Base-by-base conservation (phyloP, 441 rosid genomes). In the Pelargonium myrrhifolium region DNA sequence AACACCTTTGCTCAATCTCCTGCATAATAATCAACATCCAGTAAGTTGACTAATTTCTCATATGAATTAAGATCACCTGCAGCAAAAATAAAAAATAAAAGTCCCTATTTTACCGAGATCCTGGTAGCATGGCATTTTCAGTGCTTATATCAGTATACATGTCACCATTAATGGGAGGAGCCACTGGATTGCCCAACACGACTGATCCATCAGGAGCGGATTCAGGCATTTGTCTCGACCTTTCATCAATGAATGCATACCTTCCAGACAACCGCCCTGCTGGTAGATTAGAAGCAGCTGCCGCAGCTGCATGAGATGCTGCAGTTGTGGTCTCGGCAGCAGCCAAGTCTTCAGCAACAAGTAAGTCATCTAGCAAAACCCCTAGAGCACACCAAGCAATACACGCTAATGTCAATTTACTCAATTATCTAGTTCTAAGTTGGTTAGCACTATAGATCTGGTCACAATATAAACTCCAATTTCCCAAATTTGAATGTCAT, bases 301-400 rank as follows among this genome's bases (percentile, higher is more conserved):
- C 93, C 1, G 85, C 96, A 59, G 92, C 97, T 2, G 96, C 96
- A 78, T 86, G 96, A 65, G 97, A 91, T 66, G 96, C 97, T 72
- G 97, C 92, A 67, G 78, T 66, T 45, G 97, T 89, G 47, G 96
- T 88, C 76, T 91, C 99, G 18, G 96, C 97, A 60, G 97, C 92
- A 71, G 93, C 87, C 67, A 86, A 84, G 80, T 94, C 99, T 79
- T 91, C 98, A 72, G 98, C 91, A 56, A 84, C 88, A 81, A 94
- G 90, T 63, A 94, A 82, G 82, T 94, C 99, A 86, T 94, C 99
- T 71, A 94, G 96, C 83, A 94, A 76, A 74, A 89, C 97, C 66
- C 99, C 99, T 91, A 72, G 43, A 75, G 71, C 70, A 67, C 61
- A 67, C 61, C 61, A 56, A 71, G 69, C 60, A 77, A 9, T 26